phyloP scores from a whole-genome alignment of 1,139 yeast species.

The Blastobotrys proliferans region DNA sequence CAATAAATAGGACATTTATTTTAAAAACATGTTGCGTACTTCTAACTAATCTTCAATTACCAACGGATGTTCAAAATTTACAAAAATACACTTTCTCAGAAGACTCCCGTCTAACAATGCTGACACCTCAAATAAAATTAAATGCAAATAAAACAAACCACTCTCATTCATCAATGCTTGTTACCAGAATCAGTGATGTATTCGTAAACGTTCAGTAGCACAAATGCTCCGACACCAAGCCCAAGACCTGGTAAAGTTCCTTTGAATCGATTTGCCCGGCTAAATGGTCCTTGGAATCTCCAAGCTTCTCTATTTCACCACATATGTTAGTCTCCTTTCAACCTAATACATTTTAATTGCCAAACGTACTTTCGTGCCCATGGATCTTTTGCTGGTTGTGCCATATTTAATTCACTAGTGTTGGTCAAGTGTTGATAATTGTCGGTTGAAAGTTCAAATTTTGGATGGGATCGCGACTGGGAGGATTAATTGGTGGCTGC shows the following conservation, averaged over 20 bases:
- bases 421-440: neutral
- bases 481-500: neutral
- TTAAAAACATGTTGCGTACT: no score
- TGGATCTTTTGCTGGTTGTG: constrained; percentile 39
- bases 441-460: neutral
- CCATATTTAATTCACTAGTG: constrained; percentile 18
- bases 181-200: constrained; percentile 23
- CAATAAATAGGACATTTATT: no score
- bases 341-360: neutral
- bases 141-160: no score
- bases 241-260: constrained; percentile 83
- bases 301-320: constrained; percentile 66
- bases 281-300: constrained; percentile 83
- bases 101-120: no score
- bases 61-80: no score
- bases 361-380: constrained; percentile 45
- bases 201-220: constrained; percentile 62
- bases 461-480: neutral
- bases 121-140: no score
- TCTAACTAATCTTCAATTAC: no score
- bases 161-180: constrained; percentile 6
- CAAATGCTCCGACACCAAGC: constrained; percentile 73
- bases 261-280: constrained; percentile 64
- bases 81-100: no score
- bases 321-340: constrained; percentile 6